These are phyloP conservation scores for Lentinula sp. DNA, from an alignment of 768 basidiomycete species.

Conservation along the genomic window DNA sequence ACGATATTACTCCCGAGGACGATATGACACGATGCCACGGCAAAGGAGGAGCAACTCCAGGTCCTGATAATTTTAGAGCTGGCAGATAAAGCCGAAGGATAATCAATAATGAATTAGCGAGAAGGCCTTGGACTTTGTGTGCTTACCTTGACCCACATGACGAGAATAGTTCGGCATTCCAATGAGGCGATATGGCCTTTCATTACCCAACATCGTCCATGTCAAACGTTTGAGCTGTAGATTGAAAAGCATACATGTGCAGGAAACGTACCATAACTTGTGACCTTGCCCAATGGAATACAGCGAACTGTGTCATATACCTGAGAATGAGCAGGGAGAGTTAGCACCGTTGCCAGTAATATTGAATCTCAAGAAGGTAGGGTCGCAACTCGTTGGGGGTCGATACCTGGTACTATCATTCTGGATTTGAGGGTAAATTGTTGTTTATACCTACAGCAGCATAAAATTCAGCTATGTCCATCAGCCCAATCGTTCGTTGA, in stretches of 20 bases:
- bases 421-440: not conserved
- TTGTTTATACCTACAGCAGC: conserved; percentile 37
- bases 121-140: not conserved
- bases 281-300: conserved; percentile 64
- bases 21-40: conserved; percentile 81
- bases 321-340: conserved; percentile 23
- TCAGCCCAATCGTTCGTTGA: conserved; percentile 11
- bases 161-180: conserved; percentile 77
- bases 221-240: not conserved
- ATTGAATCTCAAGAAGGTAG: too few relatives aligned
- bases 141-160: conserved; percentile 76
- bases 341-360: not conserved
- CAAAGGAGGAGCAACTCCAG: conserved; percentile 54
- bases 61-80: conserved; percentile 77
- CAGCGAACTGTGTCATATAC: conserved; percentile 69
- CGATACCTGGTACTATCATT: not conserved
- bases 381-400: too few relatives aligned
- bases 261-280: conserved; percentile 58
- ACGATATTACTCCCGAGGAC: conserved; percentile 69
- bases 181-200: conserved; percentile 71
- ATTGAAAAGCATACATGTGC: not conserved
- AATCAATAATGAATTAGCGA: not conserved
- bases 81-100: not conserved
- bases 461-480: conserved; percentile 62
- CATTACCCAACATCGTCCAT: not conserved